These are phyloP conservation scores for Raphanus raphanistrum DNA, from an alignment of 345 rosid genomes.

Conservation along the genomic window DNA sequence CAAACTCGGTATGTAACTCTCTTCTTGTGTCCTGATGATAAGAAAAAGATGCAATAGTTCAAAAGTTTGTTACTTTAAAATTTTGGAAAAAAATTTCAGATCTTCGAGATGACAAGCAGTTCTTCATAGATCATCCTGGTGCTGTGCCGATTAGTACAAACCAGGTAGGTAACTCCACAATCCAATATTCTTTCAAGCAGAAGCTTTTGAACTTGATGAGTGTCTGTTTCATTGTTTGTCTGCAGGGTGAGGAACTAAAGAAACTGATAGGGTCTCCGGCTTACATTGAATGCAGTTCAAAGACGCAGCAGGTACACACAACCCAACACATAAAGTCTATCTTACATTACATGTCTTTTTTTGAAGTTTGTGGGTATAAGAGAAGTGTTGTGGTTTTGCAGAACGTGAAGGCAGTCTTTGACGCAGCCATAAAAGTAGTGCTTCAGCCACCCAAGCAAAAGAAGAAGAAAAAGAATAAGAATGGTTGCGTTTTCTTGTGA, in stretches of 20 bases:
- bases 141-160: slow-evolving; percentile 65
- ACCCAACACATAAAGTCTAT: background rate
- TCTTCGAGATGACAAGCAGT: slow-evolving; percentile 74
- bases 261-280: slow-evolving; percentile 80
- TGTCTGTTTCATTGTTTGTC: slow-evolving; percentile 8
- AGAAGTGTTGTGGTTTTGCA: slow-evolving; percentile 32
- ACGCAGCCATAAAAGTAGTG: slow-evolving; percentile 82
- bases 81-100: slow-evolving; percentile 31
- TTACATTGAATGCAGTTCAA: slow-evolving; percentile 93
- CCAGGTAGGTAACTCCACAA: slow-evolving; percentile 45
- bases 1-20: slow-evolving; percentile 61
- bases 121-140: slow-evolving; percentile 73
- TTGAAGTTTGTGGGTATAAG: background rate
- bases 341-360: background rate
- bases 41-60: background rate
- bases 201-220: background rate
- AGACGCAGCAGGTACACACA: slow-evolving; percentile 77
- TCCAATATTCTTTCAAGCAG: background rate
- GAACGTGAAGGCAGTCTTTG: slow-evolving; percentile 91
- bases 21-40: background rate
- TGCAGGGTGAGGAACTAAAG: slow-evolving; percentile 92
- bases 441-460: slow-evolving; percentile 89
- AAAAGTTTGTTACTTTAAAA: background rate
- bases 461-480: slow-evolving; percentile 67
- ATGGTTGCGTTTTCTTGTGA: slow-evolving; percentile 39